A percentile compares a stretch with the other conserved stretches of the same genome.
These are phyloP conservation scores for Pythium rhizo-oryzae DNA, from an alignment of 352 stramenopile genomes.

Conservation along the genomic window DNA sequence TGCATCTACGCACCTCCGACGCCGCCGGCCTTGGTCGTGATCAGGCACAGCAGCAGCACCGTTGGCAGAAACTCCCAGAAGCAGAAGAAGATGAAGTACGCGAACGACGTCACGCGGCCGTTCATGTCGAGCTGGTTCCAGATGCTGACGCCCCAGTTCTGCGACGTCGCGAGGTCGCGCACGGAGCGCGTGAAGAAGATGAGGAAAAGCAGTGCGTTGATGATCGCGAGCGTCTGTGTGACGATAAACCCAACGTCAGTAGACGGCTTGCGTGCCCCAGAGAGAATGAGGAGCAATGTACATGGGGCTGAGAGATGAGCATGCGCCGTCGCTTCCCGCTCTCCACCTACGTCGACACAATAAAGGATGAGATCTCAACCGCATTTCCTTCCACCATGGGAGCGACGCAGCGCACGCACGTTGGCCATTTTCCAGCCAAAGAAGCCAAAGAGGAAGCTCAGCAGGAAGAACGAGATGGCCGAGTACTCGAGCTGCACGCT, in stretches of 20 bases:
- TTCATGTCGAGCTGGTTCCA: conserved; percentile 89
- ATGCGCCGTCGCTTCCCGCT: conserved; percentile 75
- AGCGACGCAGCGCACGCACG: no score
- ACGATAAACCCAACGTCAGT: not conserved
- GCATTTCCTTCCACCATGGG: no score
- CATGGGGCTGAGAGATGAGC: conserved; percentile 73
- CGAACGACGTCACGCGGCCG: conserved; percentile 74
- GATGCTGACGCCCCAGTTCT: conserved; percentile 86
- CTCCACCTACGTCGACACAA: conserved; percentile 44
- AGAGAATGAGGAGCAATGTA: conserved; percentile 28
- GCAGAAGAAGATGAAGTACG: conserved; percentile 86
- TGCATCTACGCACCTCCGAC: conserved; percentile 53
- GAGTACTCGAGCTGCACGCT: conserved; percentile 86
- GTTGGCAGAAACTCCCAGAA: conserved; percentile 89
- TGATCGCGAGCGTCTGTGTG: conserved; percentile 68
- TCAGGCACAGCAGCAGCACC: conserved; percentile 74
- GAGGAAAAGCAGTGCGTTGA: conserved; percentile 78
- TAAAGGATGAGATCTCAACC: not conserved
- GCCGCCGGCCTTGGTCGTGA: conserved; percentile 81
- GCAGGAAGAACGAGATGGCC: conserved; percentile 75
- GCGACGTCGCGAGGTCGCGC: conserved; percentile 76
- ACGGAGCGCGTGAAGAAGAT: conserved; percentile 85
- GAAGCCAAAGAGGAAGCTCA: conserved; percentile 80
- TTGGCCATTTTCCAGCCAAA: conserved; percentile 90
- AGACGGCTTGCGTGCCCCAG: no score